These are phyloP conservation scores for Agaricus subrufescens DNA, from an alignment of 768 basidiomycete genomes.

Conservation along the genomic window DNA sequence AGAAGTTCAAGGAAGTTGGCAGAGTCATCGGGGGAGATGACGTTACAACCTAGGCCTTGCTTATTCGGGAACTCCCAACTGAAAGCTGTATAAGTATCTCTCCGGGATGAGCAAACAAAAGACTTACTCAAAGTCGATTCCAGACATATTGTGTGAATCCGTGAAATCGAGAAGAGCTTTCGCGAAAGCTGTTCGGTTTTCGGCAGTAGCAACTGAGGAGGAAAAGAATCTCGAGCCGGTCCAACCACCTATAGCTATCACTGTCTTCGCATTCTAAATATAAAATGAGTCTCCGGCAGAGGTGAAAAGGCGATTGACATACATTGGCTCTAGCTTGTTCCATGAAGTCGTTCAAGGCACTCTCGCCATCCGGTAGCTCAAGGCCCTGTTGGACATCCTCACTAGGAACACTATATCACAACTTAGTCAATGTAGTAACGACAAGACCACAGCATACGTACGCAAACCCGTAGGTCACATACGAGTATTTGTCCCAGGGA, in stretches of 20 bases:
- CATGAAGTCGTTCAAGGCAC: constrained; percentile 54
- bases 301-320: constrained; percentile 6
- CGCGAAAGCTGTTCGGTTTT: constrained; percentile 62
- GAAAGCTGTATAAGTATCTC: not conserved
- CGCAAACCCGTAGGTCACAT: constrained; percentile 70
- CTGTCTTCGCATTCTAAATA: constrained; percentile 49
- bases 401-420: constrained; percentile 3
- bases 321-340: constrained; percentile 37
- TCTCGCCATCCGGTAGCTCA: constrained; percentile 37
- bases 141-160: constrained; percentile 48
- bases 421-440: not conserved
- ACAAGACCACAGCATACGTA: constrained; percentile 27
- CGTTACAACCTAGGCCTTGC: constrained; percentile 70
- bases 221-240: constrained; percentile 62
- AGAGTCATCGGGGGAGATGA: constrained; percentile 53
- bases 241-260: constrained; percentile 70
- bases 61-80: constrained; percentile 83
- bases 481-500: constrained; percentile 64
- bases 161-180: constrained; percentile 49
- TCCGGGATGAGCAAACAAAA: not conserved
- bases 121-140: constrained; percentile 50
- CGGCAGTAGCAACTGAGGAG: constrained; percentile 47
- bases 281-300: not conserved
- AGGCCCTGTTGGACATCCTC: constrained; percentile 26
- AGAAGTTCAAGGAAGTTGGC: constrained; percentile 81